phyloP scores from a whole-genome alignment of 2,329 filamentous ascomycete species.

The Penicillium occitanis region DNA sequence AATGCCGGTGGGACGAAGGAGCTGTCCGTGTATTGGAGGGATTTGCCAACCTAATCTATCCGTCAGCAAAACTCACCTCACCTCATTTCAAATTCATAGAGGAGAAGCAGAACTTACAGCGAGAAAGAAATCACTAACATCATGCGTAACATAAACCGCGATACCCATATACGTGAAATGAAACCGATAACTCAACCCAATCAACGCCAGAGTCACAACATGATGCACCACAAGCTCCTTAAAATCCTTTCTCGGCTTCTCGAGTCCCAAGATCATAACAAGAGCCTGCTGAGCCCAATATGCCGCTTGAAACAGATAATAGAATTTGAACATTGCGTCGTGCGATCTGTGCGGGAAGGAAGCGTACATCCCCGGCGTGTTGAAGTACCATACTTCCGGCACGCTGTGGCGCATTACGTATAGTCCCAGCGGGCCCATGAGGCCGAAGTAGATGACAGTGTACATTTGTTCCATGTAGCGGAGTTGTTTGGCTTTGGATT shows the following conservation, averaged over 20 bases:
- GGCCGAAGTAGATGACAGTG: slow-evolving; percentile 19
- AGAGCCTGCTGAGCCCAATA: slow-evolving; percentile 21
- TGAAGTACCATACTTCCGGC: slow-evolving; percentile 19
- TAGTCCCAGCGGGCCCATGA: slow-evolving; percentile 15
- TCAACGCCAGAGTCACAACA: slow-evolving; percentile 19
- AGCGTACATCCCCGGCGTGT: slow-evolving; percentile 17
- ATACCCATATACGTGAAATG: slow-evolving; percentile 21
- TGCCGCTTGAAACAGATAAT: slow-evolving; percentile 19
- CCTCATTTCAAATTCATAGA: background rate
- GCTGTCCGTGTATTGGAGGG: slow-evolving; percentile 13
- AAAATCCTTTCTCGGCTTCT: slow-evolving; percentile 21
- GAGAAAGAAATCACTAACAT: slow-evolving; percentile 20
- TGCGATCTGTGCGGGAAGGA: slow-evolving; percentile 16
- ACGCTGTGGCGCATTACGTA: slow-evolving; percentile 15
- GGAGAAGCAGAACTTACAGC: slow-evolving; percentile 6
- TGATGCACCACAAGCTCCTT: slow-evolving; percentile 17
- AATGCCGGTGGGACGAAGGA: background rate
- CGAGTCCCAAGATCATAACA: slow-evolving; percentile 19
- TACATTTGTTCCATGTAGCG: slow-evolving; percentile 21
- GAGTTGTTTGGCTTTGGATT: slow-evolving; percentile 10
- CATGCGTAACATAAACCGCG: slow-evolving; percentile 20
- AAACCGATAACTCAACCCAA: slow-evolving; percentile 21
- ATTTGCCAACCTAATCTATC: slow-evolving; percentile 15
- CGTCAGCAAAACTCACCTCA: background rate
- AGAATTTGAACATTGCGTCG: slow-evolving; percentile 15